phyloP scores from a whole-genome alignment of 2,329 filamentous ascomycete species.

The Fusarium ramigenum region DNA sequence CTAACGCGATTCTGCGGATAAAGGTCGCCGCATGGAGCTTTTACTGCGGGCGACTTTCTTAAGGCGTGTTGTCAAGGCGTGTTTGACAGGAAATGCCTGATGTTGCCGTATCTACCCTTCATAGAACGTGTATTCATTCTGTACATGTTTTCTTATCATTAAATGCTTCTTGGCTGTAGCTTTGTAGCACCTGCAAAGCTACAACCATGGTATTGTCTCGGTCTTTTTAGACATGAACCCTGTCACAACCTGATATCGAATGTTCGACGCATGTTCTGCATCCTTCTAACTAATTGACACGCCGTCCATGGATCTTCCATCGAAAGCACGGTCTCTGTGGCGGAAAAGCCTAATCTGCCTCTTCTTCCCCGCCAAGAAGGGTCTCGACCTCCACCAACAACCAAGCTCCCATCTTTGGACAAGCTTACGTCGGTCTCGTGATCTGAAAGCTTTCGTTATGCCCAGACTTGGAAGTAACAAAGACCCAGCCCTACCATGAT shows the following conservation, averaged over 20 bases:
- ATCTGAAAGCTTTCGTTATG: not conserved
- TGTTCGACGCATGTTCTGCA: slow-evolving; percentile 36
- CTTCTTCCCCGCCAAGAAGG: slow-evolving; percentile 22
- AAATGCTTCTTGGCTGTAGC: not conserved
- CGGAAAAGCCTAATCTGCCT: slow-evolving; percentile 17
- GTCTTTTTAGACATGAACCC: not conserved
- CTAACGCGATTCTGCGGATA: slow-evolving; percentile 34
- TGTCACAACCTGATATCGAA: slow-evolving; percentile 29
- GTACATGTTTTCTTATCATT: not conserved
- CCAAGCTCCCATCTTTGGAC: slow-evolving; percentile 22
- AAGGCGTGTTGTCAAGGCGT: not conserved
- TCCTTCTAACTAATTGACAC: not conserved
- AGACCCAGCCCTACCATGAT: not conserved
- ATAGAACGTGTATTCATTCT: not conserved
- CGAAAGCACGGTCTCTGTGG: slow-evolving; percentile 9
- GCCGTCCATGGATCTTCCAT: slow-evolving; percentile 8
- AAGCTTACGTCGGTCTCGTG: slow-evolving; percentile 18
- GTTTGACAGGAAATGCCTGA: slow-evolving; percentile 7
- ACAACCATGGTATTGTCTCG: not conserved
- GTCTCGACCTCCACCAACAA: slow-evolving; percentile 25
- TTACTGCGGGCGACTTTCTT: not conserved
- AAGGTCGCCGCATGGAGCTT: slow-evolving; percentile 27
- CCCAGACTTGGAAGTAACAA: not conserved
- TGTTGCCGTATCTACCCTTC: slow-evolving; percentile 11
- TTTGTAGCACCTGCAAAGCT: too few relatives aligned